Percentiles rank a stretch among this genome's conserved stretches.
Conservation (phyloP, 208 protist genomes). For the Trichomonas vaginalis region DNA sequence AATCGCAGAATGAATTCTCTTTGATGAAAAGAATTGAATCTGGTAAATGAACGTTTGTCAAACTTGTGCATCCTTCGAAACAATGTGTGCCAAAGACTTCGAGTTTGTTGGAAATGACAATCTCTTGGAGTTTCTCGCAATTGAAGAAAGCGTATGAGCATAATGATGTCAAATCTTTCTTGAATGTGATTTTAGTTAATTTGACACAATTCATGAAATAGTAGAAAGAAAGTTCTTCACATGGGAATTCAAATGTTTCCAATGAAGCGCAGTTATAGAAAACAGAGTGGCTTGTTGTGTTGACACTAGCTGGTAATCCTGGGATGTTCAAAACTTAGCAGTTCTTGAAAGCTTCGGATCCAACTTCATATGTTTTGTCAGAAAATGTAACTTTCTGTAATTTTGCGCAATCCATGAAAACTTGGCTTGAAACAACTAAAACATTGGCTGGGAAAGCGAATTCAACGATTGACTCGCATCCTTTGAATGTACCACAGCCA, state of each 20-base stretch:
- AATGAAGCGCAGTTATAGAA: neutral
- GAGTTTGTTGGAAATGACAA: too few species aligned
- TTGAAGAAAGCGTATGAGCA: neutral
- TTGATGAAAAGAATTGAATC: too few species aligned
- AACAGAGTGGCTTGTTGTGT: neutral
- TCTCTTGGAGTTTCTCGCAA: neutral
- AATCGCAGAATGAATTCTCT: neutral
- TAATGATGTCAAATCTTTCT: neutral
- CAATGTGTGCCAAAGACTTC: neutral
- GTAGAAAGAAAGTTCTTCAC: neutral
- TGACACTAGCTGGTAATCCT: too few species aligned
- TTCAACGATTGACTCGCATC: too few species aligned
- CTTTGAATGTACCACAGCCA: too few species aligned
- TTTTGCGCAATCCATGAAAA: neutral
- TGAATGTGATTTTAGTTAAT: neutral
- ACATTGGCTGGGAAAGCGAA: too few species aligned
- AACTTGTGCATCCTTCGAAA: neutral
- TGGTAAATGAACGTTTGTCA: neutral
- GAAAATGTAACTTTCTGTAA: neutral
- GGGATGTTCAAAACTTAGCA: neutral
- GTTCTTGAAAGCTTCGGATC: neutral
- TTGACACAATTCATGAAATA: neutral
- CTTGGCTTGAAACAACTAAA: neutral
- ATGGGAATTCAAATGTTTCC: neutral
- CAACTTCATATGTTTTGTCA: neutral